Evolutionary conservation across 352 stramenopile genomes (phyloP), one percentile per base, ranked within the genome.

Genomic region (Phytophthora pseudosyringae): DNA sequence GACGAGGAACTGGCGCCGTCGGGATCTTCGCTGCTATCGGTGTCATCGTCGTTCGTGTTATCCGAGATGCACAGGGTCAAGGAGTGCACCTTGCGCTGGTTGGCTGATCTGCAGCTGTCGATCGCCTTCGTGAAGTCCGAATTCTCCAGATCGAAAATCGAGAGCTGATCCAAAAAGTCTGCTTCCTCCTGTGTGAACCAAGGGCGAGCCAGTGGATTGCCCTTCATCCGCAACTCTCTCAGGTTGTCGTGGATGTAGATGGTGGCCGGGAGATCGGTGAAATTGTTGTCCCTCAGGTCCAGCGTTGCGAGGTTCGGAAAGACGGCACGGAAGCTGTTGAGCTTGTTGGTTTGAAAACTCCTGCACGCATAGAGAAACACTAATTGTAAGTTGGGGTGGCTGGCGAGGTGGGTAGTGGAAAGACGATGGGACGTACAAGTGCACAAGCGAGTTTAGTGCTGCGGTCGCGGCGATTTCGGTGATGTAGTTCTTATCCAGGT

Each of bases 331-430:
- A 80, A 92, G 9, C 54, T 54, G 31, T 53, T 69, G 45, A 89
- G 71, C 16, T 78, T 71, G 61, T 92, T 92, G 41, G 80, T 61
- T 9, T 69, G 79, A 28, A 90, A 73, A 21, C 74, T 87, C 45
- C 67, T 73, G 46, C 9, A 33, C 35, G 18, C 1, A 31, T 52
- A n/a, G 31, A 12, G 16, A 16, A n/a, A 9, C n/a, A 18, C 4
- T 12, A 13, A 35, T 47, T 21, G 21, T 21, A 21, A 21, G 21
- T 21, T 21, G 21, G 21, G 21, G 21, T 21, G 21, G 21, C 21
- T 21, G 21, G 21, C 21, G 21, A 21, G 21, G 21, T 21, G 21
- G 21, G 21, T 21, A 21, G 21, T 21, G 21, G 21, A 21, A 21
- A 21, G 21, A 21, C 21, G 21, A 21, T 21, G 12, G 29, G 5